Evolutionary conservation across 345 rosid species (phyloP), one percentile per base, ranked within the genome.

Genomic region (Clarkia xantiana): DNA sequence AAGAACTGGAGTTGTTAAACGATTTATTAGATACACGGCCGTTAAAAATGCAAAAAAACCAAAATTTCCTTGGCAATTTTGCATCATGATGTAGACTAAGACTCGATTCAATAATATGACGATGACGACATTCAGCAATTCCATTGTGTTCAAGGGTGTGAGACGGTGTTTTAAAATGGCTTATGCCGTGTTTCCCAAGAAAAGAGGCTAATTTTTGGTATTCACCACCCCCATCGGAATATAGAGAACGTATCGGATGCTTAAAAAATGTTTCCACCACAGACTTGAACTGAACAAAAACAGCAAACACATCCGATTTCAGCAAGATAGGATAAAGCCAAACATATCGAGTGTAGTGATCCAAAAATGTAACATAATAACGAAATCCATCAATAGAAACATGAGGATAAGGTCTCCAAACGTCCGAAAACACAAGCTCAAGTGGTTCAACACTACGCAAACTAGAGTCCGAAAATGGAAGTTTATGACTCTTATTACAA

Each of bases 401-500:
- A 48, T 9, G 10, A 1, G 42, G 6, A 45, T 46, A 48, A 2
- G 46, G 20, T n/a, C n/a, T n/a, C 47, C 47, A 48, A 11, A 57
- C 46, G 16, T 48, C 61, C 18, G 42, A 49, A 15, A 40, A 48
- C 14, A 48, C n/a, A 1, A 49, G 14, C 36, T 58, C 9, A 6
- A 58, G 47, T 9, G 47, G 61, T 6, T 10, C 11, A 14, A 34
- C 2, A 4, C 46, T 9, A 1, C 9, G 7, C 18, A 57, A 9
- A n/a, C 46, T 16, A 0, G 61, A 48, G 23, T 5, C 13, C 49
- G n/a, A n/a, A n/a, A n/a, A n/a, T n/a, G n/a, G n/a, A n/a, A n/a
- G n/a, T n/a, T n/a, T n/a, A n/a, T n/a, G 54, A 57, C 61, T 57
- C 40, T 48, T 39, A 18, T 49, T 36, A 14, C 39, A 48, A 6